Base-by-base conservation (phyloP, 495 filamentous ascomycete genomes). In the Penicillium flavigenum region DNA sequence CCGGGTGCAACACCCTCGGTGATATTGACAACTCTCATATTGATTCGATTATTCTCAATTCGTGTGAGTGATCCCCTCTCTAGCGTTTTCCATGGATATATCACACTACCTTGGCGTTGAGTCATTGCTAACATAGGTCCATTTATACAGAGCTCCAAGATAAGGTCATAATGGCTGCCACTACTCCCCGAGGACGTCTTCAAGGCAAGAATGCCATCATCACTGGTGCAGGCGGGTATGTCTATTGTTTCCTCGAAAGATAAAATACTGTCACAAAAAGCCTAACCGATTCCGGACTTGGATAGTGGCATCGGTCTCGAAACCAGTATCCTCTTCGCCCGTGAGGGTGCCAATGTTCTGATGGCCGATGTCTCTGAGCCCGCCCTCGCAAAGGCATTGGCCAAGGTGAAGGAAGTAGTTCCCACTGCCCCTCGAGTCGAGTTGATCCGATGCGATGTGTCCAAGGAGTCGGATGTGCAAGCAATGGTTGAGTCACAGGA, bases 301-400 rank as follows among this genome's bases (percentile, higher is more conserved):
- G 14, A 47, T 58, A 96, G 92, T 56, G 94, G 94, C 57, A 98
- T 98, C 61, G 93, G 93, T 56, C 88, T 98, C 34, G 92, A 97
- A 74, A 97, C 93, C 10, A 83, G 82, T 36, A 90, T 97, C 61
- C 88, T 97, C 49, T 94, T 98, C 66, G 86, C 85, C 46, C 86
- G 88, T 58, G 92, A 98, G 76, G 93, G 92, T 54, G 93, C 90
- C 65, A 86, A 81, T 27, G 88, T 97, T 38, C 72, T 98, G 20
- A 83, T 97, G 84, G 80, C 87, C 54, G 93, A 98, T 58, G 88
- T 93, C 48, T 90, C 89, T 31, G 75, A 69, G 11, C 79, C 83
- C 2, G 88, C 87, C 2, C 80, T 96, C 20, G 82, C 84, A 36
- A 85, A 77, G 57, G 89, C 87, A 24, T 61, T 86, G 12, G 75